Percentiles rank a stretch among this genome's conserved stretches.
phyloP scores from a whole-genome alignment of 148 eudicot genomes.

The Nyssa sinensis region DNA sequence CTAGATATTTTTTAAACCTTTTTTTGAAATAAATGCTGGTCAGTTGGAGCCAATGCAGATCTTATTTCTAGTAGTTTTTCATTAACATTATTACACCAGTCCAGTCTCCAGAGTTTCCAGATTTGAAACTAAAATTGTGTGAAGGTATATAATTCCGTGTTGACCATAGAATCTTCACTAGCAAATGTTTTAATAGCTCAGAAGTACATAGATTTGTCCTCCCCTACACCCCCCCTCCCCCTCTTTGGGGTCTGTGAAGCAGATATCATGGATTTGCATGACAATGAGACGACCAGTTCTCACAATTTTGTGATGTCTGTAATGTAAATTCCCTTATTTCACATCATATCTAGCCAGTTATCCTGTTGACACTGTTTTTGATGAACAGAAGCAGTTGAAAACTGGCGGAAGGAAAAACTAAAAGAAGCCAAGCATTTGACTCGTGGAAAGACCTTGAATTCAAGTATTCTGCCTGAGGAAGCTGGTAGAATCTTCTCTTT shows the following conservation, averaged over 20 bases:
- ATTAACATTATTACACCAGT: background rate
- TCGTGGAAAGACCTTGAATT: slow-evolving; percentile 38
- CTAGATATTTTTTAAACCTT: no score
- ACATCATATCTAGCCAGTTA: background rate
- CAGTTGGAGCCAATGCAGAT: background rate
- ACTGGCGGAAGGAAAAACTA: slow-evolving; percentile 63
- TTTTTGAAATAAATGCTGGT: background rate
- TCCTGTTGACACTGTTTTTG: slow-evolving; percentile 10
- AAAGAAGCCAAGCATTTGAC: slow-evolving; percentile 47
- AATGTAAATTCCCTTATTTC: slow-evolving; percentile 6
- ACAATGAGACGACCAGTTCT: background rate
- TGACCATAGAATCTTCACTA: background rate
- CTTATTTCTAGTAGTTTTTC: background rate
- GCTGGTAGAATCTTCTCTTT: slow-evolving; percentile 45
- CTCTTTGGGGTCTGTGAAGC: no score
- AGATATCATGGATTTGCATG: background rate
- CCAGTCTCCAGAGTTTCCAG: background rate
- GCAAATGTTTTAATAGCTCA: background rate
- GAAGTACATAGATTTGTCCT: no score
- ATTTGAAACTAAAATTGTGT: background rate
- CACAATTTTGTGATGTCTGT: background rate
- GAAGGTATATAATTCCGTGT: background rate
- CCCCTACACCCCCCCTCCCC: no score
- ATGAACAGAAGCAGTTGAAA: slow-evolving; percentile 68
- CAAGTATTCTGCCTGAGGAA: slow-evolving; percentile 47